Conservation (phyloP, 805 yeast species). For the Tetrapisispora namnaoensis region DNA sequence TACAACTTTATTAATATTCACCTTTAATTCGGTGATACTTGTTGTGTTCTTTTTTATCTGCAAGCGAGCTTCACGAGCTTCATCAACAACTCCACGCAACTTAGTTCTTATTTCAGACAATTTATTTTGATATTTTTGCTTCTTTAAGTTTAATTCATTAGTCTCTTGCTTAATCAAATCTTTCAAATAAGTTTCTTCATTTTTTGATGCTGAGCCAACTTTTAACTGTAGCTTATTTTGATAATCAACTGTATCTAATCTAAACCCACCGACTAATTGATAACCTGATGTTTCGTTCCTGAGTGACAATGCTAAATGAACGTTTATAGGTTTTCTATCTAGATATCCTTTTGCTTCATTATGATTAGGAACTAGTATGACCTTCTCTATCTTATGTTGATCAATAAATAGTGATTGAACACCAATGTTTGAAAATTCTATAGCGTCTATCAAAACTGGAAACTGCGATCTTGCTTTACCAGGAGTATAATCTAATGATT, state of each 20-base stretch:
- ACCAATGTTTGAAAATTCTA: conserved; percentile 46
- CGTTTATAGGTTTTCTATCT: conserved; percentile 31
- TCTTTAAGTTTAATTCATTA: conserved; percentile 23
- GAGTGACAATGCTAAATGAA: conserved; percentile 35
- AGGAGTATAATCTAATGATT: conserved; percentile 37
- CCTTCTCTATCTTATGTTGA: conserved; percentile 45
- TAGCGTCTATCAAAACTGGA: conserved; percentile 48
- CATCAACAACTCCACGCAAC: conserved; percentile 15
- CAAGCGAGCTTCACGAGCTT: conserved; percentile 24
- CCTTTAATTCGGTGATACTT: conserved; percentile 17
- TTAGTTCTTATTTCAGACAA: conserved; percentile 5
- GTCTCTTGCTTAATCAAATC: conserved; percentile 15
- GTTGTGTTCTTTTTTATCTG: conserved; percentile 21
- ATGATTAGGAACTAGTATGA: conserved; percentile 43
- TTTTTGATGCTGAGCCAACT: conserved; percentile 14
- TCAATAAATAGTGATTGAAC: conserved; percentile 59
- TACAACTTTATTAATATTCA: conserved; percentile 20
- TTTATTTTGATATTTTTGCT: conserved; percentile 6
- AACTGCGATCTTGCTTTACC: conserved; percentile 36
- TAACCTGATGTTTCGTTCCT: conserved; percentile 37
- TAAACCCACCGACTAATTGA: conserved; percentile 38
- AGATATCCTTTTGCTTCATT: conserved; percentile 41
- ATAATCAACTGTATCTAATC: conserved; percentile 46
- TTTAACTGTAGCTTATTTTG: conserved; percentile 17
- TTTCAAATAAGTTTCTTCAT: conserved; percentile 14